Evolutionary conservation across 257 asterid genomes (phyloP), one percentile per base, ranked within the genome.

Genomic region (Coffea canephora): DNA sequence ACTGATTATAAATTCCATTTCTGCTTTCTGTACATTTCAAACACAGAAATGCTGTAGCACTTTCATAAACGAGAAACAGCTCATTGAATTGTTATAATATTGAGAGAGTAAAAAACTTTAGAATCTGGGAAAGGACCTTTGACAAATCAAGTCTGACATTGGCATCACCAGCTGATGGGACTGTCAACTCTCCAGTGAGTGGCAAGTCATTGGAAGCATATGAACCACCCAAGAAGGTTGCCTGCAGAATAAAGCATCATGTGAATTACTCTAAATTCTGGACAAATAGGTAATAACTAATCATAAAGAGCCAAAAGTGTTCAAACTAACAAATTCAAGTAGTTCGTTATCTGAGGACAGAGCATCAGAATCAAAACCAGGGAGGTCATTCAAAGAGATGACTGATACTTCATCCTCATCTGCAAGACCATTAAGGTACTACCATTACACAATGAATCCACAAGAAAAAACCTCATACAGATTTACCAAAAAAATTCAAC

Each of bases 181-280:
- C 64, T 77, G 86, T 80, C 74, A 96, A 82, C 87, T 87, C 92
- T 87, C 97, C 98, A 80, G 77, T 87, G 80, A 88, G 85, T 78
- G 87, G 89, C 69, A 88, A 84, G 73, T 84, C 82, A 80, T 82
- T 91, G 80, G 89, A 87, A 80, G 81, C 81, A 83, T 96, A 96
- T 62, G 99, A 90, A 84, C 98, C 99, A 72, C 97, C 96, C 84
- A 94, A 79, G 93, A 90, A 90, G 77, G 96, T 89, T 48, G 97
- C 98, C 99, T 96, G 84, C 43, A 39, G 43, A 71, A 71, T 59
- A 73, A 64, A 78, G 45, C 23, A 80, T 82, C 71, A 81, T 65
- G 80, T 77, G 71, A 25, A 78, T 74, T 46, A 85, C 69, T 41
- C 23, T 71, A 57, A 52, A n/a, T 54, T 36, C 50, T 48, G 12